These are phyloP conservation scores for Penicillium digitatum DNA, from an alignment of 2,329 filamentous ascomycete species.

Conservation along the genomic window DNA sequence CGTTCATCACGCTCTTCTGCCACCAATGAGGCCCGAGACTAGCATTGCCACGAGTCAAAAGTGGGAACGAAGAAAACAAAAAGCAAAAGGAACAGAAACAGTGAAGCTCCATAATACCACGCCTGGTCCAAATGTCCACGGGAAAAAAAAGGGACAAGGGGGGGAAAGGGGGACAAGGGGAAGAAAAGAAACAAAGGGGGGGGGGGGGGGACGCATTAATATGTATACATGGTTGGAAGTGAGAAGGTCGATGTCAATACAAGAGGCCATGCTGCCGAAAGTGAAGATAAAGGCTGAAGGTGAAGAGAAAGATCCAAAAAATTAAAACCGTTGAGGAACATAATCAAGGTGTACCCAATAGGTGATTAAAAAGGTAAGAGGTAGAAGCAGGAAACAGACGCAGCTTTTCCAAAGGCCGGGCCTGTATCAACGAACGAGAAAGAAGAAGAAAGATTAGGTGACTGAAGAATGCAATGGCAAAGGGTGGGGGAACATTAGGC, in stretches of 20 bases:
- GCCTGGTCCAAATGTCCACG: background rate
- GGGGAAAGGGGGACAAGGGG: too few species aligned
- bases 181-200: background rate
- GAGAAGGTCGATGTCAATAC: conserved; percentile 19
- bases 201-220: conserved; percentile 16
- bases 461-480: conserved; percentile 8
- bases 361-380: conserved; percentile 7
- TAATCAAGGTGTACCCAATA: background rate
- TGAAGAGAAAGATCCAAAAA: conserved; percentile 11
- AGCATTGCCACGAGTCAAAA: background rate
- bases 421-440: conserved; percentile 2
- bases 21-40: background rate
- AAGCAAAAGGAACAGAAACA: background rate
- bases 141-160: background rate
- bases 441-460: conserved; percentile 1
- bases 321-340: background rate
- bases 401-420: background rate
- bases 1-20: background rate
- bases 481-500: conserved; percentile 10
- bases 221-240: conserved; percentile 18
- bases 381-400: background rate
- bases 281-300: too few species aligned
- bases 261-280: conserved; percentile 13
- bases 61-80: background rate
- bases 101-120: background rate